Evolutionary conservation across 2,329 filamentous ascomycete genomes (phyloP).

Genomic region (Rhynchosporium agropyri): DNA sequence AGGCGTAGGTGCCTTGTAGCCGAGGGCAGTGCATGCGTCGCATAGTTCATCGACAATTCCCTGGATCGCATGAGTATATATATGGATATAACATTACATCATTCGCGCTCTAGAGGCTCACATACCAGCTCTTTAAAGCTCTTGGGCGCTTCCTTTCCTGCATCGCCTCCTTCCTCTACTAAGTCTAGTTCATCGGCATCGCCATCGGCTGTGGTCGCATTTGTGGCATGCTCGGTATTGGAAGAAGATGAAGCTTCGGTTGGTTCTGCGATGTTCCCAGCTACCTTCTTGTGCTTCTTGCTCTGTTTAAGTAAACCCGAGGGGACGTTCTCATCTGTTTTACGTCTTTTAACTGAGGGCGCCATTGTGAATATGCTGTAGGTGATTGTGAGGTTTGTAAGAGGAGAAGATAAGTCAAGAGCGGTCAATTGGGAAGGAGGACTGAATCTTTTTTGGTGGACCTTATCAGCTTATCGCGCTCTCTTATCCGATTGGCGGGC

Average conservation of each 20-base stretch:
- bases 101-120: neutral
- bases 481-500: constrained; percentile 36
- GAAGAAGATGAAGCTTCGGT: constrained; percentile 26
- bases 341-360: constrained; percentile 42
- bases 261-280: constrained; percentile 19
- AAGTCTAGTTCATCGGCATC: constrained; percentile 7
- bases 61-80: constrained; percentile 44
- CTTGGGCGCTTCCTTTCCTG: constrained; percentile 40
- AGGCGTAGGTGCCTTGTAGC: constrained; percentile 83
- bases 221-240: constrained; percentile 29
- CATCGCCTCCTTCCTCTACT: constrained; percentile 30
- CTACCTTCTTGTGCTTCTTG: constrained; percentile 19
- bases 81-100: neutral
- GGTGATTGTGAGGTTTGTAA: constrained; percentile 1
- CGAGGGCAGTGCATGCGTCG: constrained; percentile 81
- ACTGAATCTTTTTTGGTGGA: constrained; percentile 25
- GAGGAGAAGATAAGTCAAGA: constrained; percentile 1
- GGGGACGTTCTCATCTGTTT: constrained; percentile 34
- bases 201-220: constrained; percentile 32
- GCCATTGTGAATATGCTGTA: constrained; percentile 29
- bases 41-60: constrained; percentile 86
- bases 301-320: constrained; percentile 29
- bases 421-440: constrained; percentile 4
- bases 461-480: constrained; percentile 42
- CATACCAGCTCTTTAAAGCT: constrained; percentile 53